Evolutionary conservation across 257 asterid genomes (phyloP).

Genomic region (Solanum chiquidenum): DNA sequence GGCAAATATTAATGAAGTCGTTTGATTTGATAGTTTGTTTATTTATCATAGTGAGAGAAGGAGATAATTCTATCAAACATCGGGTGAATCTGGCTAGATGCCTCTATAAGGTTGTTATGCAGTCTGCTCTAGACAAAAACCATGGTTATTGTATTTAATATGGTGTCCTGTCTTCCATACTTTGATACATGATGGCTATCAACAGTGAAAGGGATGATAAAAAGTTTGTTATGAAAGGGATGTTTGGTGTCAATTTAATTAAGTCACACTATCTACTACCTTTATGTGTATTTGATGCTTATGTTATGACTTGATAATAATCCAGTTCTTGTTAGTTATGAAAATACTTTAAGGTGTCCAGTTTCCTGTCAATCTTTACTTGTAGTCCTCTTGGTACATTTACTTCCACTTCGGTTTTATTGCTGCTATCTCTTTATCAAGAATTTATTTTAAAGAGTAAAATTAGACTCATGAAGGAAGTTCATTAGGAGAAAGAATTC

Average conservation of each 20-base stretch:
- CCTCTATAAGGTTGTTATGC: not conserved
- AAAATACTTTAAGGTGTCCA: not conserved
- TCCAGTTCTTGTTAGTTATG: not conserved
- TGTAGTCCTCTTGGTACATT: not conserved
- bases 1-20: not conserved
- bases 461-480: not conserved
- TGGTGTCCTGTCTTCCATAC: not conserved
- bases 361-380: not conserved
- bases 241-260: not conserved
- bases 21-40: not conserved
- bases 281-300: not conserved
- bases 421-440: not conserved
- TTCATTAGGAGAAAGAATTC: not conserved
- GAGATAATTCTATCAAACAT: not conserved
- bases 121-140: not conserved
- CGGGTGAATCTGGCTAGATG: not conserved
- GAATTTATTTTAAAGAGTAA: not conserved
- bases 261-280: not conserved
- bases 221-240: not conserved
- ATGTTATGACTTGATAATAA: not conserved
- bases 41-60: not conserved
- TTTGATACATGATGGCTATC: not conserved
- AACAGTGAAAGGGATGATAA: not conserved
- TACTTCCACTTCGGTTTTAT: not conserved
- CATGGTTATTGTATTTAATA: not conserved